Conservation (phyloP, 345 rosid species). For the Melaleuca quinquenervia region DNA sequence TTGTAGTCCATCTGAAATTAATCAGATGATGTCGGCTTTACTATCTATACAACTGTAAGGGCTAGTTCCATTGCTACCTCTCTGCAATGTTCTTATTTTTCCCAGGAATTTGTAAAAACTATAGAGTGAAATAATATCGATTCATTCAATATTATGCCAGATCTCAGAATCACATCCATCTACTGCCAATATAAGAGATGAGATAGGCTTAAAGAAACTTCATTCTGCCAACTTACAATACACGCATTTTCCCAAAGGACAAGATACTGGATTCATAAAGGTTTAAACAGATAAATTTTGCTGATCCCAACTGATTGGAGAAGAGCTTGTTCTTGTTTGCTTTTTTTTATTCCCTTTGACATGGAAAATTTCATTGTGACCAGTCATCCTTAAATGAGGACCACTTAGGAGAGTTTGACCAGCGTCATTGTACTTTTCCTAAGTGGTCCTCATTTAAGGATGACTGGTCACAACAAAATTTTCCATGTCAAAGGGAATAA, state of each 20-base stretch:
- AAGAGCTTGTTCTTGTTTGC: neutral
- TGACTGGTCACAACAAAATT: neutral
- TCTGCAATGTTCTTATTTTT: neutral
- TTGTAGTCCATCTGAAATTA: neutral
- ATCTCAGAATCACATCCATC: neutral
- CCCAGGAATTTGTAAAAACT: neutral
- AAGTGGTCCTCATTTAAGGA: neutral
- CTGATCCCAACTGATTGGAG: neutral
- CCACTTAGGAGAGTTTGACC: neutral
- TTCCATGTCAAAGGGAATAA: neutral
- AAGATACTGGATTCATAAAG: neutral
- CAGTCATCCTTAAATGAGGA: neutral
- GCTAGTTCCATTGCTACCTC: neutral
- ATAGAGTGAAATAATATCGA: neutral
- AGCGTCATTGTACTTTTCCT: neutral
- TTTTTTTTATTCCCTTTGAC: neutral
- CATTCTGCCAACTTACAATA: neutral
- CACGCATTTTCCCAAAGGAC: neutral
- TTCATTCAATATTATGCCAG: neutral
- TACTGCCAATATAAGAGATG: neutral
- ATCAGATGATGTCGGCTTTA: neutral
- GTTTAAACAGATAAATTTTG: neutral
- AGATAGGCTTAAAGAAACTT: neutral
- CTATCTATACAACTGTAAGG: neutral
- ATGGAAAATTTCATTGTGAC: neutral